Evolutionary conservation across 2,329 filamentous ascomycete species (phyloP).

Genomic region (Zymoseptoria brevis): DNA sequence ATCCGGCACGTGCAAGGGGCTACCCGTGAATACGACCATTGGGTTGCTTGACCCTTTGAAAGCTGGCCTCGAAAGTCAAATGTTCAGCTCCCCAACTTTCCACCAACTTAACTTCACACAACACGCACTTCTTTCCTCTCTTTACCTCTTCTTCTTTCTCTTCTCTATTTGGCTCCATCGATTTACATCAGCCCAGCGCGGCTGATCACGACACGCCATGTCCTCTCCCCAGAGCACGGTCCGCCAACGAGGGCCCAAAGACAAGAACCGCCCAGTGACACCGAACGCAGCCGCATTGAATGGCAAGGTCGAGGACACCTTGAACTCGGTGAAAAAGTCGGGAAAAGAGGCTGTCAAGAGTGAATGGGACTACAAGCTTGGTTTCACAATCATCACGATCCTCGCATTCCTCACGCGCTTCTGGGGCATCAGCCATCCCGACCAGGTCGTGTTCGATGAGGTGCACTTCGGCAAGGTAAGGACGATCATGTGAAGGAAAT

Average conservation of each 20-base stretch:
- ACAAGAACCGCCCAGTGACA: constrained; percentile 18
- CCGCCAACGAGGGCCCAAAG: constrained; percentile 15
- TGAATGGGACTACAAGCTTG: constrained; percentile 78
- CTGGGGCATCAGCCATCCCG: constrained; percentile 89
- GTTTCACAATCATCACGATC: constrained; percentile 65
- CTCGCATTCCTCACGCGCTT: constrained; percentile 88
- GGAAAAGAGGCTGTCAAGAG: constrained; percentile 23
- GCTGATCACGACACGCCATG: constrained; percentile 1
- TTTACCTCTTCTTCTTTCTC: not conserved
- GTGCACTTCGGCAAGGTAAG: constrained; percentile 97
- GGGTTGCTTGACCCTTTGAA: not conserved
- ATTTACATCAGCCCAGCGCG: constrained; percentile 9
- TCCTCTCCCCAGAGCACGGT: constrained; percentile 11
- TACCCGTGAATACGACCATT: not conserved
- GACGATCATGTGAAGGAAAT: constrained; percentile 18
- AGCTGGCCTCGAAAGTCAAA: not conserved
- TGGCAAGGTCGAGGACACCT: constrained; percentile 33
- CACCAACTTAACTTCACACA: not conserved
- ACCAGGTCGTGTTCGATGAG: constrained; percentile 97
- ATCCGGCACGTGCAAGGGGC: not conserved
- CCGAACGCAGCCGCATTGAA: constrained; percentile 14
- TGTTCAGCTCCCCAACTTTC: not conserved
- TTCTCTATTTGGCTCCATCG: not conserved
- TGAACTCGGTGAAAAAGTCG: constrained; percentile 31
- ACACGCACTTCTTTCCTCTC: not conserved